Conservation (phyloP, 495 filamentous ascomycete species). For the Penicillium canariense region DNA sequence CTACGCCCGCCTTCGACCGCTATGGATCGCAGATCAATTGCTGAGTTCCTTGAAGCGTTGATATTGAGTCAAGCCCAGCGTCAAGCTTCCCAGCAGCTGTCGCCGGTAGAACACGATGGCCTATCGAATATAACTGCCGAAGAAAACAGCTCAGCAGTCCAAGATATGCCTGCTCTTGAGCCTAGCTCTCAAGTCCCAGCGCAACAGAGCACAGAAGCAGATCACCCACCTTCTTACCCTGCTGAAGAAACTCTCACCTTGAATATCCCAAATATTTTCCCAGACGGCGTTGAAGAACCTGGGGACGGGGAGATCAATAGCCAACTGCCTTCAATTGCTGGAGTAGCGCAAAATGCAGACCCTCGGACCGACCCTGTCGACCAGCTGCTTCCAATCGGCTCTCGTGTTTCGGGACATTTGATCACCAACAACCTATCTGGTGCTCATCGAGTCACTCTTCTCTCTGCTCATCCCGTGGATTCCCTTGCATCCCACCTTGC, state of each 20-base stretch:
- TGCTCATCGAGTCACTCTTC: constrained; percentile 47
- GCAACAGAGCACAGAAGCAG: constrained; percentile 1
- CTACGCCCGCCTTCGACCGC: constrained; percentile 11
- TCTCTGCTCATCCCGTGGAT: constrained; percentile 48
- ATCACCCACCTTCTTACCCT: constrained; percentile 6
- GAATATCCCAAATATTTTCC: constrained; percentile 27
- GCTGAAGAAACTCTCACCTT: constrained; percentile 11
- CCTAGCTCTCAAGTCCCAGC: constrained; percentile 4
- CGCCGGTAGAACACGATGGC: constrained; percentile 20
- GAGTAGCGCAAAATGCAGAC: constrained; percentile 2
- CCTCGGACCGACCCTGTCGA: not conserved
- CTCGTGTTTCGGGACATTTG: constrained; percentile 17
- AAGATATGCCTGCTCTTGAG: constrained; percentile 10
- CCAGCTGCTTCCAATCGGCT: constrained; percentile 1
- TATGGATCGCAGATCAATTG: constrained; percentile 33
- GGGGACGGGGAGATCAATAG: constrained; percentile 20
- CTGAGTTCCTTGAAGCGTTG: constrained; percentile 39
- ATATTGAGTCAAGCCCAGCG: constrained; percentile 31
- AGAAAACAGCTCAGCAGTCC: constrained; percentile 17
- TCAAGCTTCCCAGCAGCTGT: constrained; percentile 6
- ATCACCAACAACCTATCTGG: constrained; percentile 5
- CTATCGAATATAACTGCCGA: constrained; percentile 23
- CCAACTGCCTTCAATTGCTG: constrained; percentile 8
- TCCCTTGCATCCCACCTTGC: constrained; percentile 46
- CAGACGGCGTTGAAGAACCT: constrained; percentile 40